A percentile compares a stretch with the other conserved stretches of the same genome.
Conservation (phyloP, 805 yeast species). For the Starmerella sp. region DNA sequence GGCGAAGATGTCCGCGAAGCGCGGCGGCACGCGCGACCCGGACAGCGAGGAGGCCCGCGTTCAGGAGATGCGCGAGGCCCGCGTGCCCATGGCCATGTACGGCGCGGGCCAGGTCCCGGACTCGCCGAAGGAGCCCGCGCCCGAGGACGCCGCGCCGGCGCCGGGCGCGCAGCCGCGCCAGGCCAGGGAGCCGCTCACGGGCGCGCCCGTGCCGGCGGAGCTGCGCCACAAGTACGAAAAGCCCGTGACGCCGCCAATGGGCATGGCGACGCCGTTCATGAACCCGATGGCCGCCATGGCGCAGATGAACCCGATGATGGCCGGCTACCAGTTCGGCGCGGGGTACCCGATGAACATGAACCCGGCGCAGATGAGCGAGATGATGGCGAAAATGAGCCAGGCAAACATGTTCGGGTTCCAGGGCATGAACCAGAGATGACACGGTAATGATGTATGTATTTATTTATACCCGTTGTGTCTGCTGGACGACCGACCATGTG, state of each 20-base stretch:
- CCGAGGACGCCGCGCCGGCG: constrained; percentile 5
- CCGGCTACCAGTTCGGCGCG: not conserved
- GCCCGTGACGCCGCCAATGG: constrained; percentile 9
- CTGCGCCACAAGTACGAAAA: constrained; percentile 5
- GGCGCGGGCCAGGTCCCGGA: constrained; percentile 14
- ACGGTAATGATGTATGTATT: not conserved
- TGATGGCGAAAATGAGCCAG: constrained; percentile 6
- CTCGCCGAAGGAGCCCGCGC: constrained; percentile 20
- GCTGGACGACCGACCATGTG: too few species aligned
- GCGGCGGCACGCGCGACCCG: constrained; percentile 26
- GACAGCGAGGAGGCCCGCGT: constrained; percentile 23
- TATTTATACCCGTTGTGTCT: not conserved
- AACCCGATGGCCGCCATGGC: constrained; percentile 3
- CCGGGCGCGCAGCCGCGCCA: constrained; percentile 6
- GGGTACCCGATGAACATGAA: constrained; percentile 7
- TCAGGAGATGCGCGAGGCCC: constrained; percentile 23
- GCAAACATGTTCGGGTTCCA: not conserved
- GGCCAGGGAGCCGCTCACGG: constrained; percentile 10
- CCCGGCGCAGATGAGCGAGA: constrained; percentile 9
- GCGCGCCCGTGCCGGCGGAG: constrained; percentile 10
- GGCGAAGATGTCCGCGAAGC: constrained; percentile 22
- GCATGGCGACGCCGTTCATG: constrained; percentile 2
- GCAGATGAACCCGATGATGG: constrained; percentile 8
- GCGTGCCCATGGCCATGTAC: constrained; percentile 21
- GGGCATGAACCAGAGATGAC: not conserved